These are phyloP conservation scores for Solanum commersonii DNA, from an alignment of 257 asterid species.

Conservation along the genomic window DNA sequence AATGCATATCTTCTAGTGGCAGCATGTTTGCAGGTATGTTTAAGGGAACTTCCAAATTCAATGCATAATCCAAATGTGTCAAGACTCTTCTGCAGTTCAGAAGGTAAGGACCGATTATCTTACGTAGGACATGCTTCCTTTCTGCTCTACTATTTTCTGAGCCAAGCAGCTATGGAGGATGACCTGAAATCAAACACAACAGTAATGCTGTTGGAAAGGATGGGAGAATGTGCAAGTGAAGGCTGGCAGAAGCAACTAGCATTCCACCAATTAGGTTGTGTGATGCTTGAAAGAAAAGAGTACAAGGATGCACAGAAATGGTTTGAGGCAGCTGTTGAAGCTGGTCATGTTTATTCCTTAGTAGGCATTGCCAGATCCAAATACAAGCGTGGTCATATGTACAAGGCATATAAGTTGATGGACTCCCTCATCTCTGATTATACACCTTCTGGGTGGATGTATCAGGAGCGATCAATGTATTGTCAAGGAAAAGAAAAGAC, in stretches of 20 bases:
- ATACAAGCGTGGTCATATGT: conserved; percentile 83
- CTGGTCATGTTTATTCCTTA: conserved; percentile 72
- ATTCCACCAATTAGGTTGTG: conserved; percentile 85
- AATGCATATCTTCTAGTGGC: conserved; percentile 77
- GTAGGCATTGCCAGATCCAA: conserved; percentile 78
- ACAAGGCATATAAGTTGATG: conserved; percentile 69
- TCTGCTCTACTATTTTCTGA: conserved; percentile 59
- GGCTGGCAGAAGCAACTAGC: conserved; percentile 79
- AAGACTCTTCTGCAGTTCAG: conserved; percentile 56
- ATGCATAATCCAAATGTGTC: conserved; percentile 51
- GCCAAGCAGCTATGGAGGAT: conserved; percentile 79
- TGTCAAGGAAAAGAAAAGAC: conserved; percentile 58
- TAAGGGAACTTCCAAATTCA: conserved; percentile 75
- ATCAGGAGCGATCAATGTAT: conserved; percentile 83
- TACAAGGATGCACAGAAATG: conserved; percentile 89
- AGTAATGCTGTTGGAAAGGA: conserved; percentile 74
- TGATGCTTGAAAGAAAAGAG: conserved; percentile 84
- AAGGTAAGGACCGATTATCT: conserved; percentile 50
- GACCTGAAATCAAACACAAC: conserved; percentile 71
- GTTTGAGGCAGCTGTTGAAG: conserved; percentile 64
- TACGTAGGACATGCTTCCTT: conserved; percentile 76
- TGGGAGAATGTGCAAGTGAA: conserved; percentile 68
- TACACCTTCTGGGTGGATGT: conserved; percentile 88
- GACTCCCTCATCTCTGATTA: conserved; percentile 62
- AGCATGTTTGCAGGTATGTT: conserved; percentile 84